These are phyloP conservation scores for Vitis hybrid DNA, from an alignment of 177 flowering plant genomes.

Conservation along the genomic window DNA sequence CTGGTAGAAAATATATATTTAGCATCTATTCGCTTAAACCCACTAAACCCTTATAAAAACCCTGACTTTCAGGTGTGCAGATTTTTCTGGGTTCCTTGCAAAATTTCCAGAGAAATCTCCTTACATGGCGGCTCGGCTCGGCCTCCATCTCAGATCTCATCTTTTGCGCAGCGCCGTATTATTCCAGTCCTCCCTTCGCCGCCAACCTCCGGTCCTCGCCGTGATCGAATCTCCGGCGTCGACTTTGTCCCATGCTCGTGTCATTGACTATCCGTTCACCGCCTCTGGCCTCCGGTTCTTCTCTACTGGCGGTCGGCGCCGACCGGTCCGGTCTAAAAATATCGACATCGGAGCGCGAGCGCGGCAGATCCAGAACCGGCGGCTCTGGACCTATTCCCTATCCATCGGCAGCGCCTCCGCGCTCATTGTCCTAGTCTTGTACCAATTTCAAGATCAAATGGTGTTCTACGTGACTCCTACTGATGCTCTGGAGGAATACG, in stretches of 20 bases:
- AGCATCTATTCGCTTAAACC: too few relatives aligned
- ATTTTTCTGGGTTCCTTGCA: too few relatives aligned
- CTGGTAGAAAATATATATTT: too few relatives aligned
- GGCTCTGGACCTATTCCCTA: constrained; percentile 87
- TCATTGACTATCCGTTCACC: constrained; percentile 1
- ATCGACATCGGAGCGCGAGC: constrained; percentile 84
- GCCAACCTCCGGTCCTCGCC: constrained; percentile 8
- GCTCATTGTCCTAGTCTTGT: constrained; percentile 66
- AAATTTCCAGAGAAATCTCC: too few relatives aligned
- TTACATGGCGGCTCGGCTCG: constrained; percentile 26
- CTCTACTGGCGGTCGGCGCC: constrained; percentile 45
- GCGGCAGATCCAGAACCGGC: constrained; percentile 78
- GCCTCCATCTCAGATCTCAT: constrained; percentile 31
- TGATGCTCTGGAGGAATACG: constrained; percentile 65
- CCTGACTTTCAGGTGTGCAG: too few relatives aligned
- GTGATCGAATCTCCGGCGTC: constrained; percentile 1
- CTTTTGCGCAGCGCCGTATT: constrained; percentile 22
- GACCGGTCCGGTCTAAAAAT: constrained; percentile 35
- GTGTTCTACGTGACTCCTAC: constrained; percentile 89
- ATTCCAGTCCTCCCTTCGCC: constrained; percentile 10
- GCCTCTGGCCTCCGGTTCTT: constrained; percentile 35
- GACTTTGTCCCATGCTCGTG: constrained; percentile 5
- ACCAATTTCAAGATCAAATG: constrained; percentile 74
- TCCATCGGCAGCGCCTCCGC: constrained; percentile 79
- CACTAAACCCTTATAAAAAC: too few relatives aligned